phyloP scores from a whole-genome alignment of 768 basidiomycete species.

The Suillus subaureus region DNA sequence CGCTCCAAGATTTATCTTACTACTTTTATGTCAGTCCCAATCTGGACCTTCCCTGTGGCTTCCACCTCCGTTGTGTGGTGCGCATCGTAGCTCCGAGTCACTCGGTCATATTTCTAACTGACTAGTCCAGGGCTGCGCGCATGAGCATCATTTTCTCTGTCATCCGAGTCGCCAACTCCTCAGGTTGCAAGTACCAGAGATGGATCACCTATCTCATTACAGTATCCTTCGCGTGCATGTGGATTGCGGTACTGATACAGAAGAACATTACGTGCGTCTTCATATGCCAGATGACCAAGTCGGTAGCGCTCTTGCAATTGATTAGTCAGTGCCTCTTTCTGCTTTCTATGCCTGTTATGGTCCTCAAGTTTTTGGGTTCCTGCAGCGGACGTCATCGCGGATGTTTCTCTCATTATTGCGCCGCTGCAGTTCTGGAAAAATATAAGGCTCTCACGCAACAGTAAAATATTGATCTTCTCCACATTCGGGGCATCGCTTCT shows the following conservation, averaged over 20 bases:
- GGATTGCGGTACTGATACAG: neutral
- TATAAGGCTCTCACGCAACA: neutral
- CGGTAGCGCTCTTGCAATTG: neutral
- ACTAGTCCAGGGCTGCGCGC: constrained; percentile 7
- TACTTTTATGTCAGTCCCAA: neutral
- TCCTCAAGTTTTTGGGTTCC: neutral
- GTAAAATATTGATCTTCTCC: constrained; percentile 2
- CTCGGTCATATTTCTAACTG: neutral
- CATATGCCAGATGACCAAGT: neutral
- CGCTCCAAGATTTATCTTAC: neutral
- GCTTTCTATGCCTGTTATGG: neutral
- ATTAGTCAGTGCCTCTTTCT: neutral
- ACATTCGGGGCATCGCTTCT: constrained; percentile 1
- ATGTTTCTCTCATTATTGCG: neutral
- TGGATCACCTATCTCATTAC: constrained; percentile 3
- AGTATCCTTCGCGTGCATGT: constrained; percentile 5
- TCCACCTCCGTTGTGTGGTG: neutral
- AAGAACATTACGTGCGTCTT: neutral
- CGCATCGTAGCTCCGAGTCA: neutral
- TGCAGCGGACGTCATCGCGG: constrained; percentile 5
- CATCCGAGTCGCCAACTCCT: neutral
- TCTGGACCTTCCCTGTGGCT: neutral
- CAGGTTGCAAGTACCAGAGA: neutral
- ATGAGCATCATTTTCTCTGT: constrained; percentile 12
- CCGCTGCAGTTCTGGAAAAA: constrained; percentile 3